Percentiles rank a stretch among this genome's conserved stretches.
These are phyloP conservation scores for Geranium brycei DNA, from an alignment of 345 rosid genomes.

Conservation along the genomic window DNA sequence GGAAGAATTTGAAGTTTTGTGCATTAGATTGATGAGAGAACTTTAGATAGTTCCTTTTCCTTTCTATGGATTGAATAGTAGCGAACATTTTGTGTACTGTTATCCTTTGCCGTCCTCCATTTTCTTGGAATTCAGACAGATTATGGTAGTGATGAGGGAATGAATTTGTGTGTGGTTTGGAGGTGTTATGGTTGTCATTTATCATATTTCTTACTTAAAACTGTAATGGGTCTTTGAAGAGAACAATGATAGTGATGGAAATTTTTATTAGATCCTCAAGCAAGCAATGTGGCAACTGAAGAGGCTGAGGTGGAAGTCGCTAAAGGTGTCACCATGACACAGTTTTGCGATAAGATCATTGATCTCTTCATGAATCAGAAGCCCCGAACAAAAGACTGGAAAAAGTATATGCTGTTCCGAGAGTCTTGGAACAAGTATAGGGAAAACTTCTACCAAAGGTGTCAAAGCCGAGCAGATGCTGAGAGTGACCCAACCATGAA, in stretches of 20 bases:
- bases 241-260: background rate
- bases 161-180: background rate
- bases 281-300: constrained; percentile 21
- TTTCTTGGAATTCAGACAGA: background rate
- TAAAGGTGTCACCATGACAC: constrained; percentile 53
- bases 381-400: constrained; percentile 67
- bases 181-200: background rate
- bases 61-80: no score
- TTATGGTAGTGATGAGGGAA: background rate
- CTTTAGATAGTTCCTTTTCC: background rate
- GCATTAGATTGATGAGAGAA: background rate
- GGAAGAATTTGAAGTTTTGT: background rate
- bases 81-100: no score
- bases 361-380: constrained; percentile 73
- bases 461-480: constrained; percentile 38
- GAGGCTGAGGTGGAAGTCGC: constrained; percentile 51
- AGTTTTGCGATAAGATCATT: constrained; percentile 67
- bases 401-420: constrained; percentile 59
- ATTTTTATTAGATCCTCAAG: constrained; percentile 28
- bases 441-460: constrained; percentile 51
- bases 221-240: constrained; percentile 1
- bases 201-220: background rate
- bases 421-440: constrained; percentile 81
- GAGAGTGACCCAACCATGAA: constrained; percentile 46
- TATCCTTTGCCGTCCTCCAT: background rate